Percentiles rank a stretch among this genome's conserved stretches.
phyloP scores from a whole-genome alignment of 1,284 basidiomycete genomes.

The Trametes hirsuta region DNA sequence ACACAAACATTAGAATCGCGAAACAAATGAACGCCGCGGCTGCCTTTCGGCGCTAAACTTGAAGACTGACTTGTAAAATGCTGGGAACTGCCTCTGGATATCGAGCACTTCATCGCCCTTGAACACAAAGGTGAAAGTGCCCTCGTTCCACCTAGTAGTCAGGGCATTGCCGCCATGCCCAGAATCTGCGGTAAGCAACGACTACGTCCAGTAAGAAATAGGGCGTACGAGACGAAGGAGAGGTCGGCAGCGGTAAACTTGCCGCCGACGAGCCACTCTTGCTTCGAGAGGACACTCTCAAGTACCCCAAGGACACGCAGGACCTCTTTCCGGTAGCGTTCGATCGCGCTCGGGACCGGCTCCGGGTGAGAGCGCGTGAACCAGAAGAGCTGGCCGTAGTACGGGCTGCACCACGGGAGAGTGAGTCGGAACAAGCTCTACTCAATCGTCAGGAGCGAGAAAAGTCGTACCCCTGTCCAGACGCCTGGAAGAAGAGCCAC shows the following conservation, averaged over 20 bases:
- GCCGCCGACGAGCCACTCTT: slow-evolving; percentile 25
- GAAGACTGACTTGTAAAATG: slow-evolving; percentile 19
- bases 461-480: slow-evolving; percentile 33
- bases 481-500: slow-evolving; percentile 38
- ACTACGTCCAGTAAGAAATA: too few relatives aligned
- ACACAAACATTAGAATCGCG: not conserved
- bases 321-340: slow-evolving; percentile 39
- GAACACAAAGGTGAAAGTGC: slow-evolving; percentile 8
- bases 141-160: slow-evolving; percentile 16
- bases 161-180: too few relatives aligned
- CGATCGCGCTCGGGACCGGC: slow-evolving; percentile 31
- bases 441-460: too few relatives aligned
- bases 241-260: slow-evolving; percentile 31
- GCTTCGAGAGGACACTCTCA: slow-evolving; percentile 31
- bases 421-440: too few relatives aligned
- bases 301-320: slow-evolving; percentile 38
- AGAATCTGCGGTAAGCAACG: too few relatives aligned
- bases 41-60: too few relatives aligned
- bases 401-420: slow-evolving; percentile 17
- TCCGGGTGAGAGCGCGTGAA: slow-evolving; percentile 31
- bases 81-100: slow-evolving; percentile 21
- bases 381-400: slow-evolving; percentile 33
- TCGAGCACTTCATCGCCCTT: slow-evolving; percentile 13
- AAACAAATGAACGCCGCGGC: not conserved
- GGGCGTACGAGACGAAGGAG: slow-evolving; percentile 19